Percentiles rank a stretch among this genome's conserved stretches.
These are phyloP conservation scores for Coemansia guatemalensis DNA, from an alignment of 192 early-diverging fungal genomes.

Conservation along the genomic window DNA sequence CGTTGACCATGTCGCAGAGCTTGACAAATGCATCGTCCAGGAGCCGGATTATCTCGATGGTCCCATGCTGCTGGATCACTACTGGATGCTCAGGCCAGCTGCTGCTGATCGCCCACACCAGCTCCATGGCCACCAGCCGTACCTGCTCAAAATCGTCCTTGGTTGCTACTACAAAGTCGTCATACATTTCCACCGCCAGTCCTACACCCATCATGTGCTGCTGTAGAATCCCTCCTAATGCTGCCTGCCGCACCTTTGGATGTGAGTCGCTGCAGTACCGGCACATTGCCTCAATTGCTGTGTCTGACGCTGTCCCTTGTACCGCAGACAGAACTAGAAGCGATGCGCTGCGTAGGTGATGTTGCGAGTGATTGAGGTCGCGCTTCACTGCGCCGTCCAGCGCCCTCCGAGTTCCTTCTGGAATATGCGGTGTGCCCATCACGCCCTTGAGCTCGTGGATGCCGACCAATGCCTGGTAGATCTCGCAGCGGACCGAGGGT, in stretches of 20 bases:
- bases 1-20: conserved; percentile 82
- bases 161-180: conserved; percentile 61
- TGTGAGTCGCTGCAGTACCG: conserved; percentile 40
- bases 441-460: conserved; percentile 41
- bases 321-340: conserved; percentile 21
- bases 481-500: conserved; percentile 41
- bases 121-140: conserved; percentile 63
- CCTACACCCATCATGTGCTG: conserved; percentile 27
- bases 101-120: conserved; percentile 64
- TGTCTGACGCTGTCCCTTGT: neutral
- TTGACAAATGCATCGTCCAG: conserved; percentile 78
- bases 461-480: conserved; percentile 29
- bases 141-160: conserved; percentile 74
- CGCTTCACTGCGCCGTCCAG: conserved; percentile 12
- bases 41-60: conserved; percentile 39
- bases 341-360: conserved; percentile 42
- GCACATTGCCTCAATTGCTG: conserved; percentile 26
- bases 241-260: conserved; percentile 42
- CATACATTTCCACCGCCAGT: conserved; percentile 56
- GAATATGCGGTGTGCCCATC: conserved; percentile 4
- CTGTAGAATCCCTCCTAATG: conserved; percentile 25
- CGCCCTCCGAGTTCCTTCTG: neutral
- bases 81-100: conserved; percentile 52
- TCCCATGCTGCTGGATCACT: conserved; percentile 31
- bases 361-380: conserved; percentile 47